Conservation (phyloP, 2,329 filamentous ascomycete genomes). For the Colletotrichum sojae region DNA sequence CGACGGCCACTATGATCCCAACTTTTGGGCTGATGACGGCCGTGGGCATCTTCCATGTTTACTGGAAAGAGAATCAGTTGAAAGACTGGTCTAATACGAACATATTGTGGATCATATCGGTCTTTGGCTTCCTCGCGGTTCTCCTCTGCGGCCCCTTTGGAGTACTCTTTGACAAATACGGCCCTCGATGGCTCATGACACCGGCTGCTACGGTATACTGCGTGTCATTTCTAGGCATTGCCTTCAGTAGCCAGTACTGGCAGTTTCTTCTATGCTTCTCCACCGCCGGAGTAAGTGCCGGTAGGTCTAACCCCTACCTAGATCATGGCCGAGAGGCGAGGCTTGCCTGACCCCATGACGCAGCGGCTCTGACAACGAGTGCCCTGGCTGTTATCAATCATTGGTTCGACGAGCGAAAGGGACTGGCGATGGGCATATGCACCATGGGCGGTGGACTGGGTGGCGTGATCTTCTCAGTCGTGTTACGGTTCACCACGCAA, state of each 20-base stretch:
- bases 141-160: constrained; percentile 45
- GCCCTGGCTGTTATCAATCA: constrained; percentile 47
- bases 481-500: constrained; percentile 46
- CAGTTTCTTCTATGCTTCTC: constrained; percentile 49
- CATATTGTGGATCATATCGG: constrained; percentile 48
- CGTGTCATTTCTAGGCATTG: constrained; percentile 46
- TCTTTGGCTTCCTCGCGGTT: constrained; percentile 47
- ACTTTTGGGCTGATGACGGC: constrained; percentile 48
- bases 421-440: constrained; percentile 45
- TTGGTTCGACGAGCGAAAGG: constrained; percentile 44
- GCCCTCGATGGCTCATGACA: constrained; percentile 42
- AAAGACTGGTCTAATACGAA: constrained; percentile 37
- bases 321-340: not conserved
- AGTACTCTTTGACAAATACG: constrained; percentile 45
- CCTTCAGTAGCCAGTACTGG: constrained; percentile 46
- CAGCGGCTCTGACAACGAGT: constrained; percentile 46
- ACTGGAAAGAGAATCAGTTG: constrained; percentile 47
- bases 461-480: constrained; percentile 49
- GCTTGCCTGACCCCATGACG: constrained; percentile 1
- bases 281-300: constrained; percentile 46
- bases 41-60: constrained; percentile 48
- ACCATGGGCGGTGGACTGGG: constrained; percentile 47
- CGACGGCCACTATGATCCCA: constrained; percentile 39
- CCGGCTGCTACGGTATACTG: constrained; percentile 44
- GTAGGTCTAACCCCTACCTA: constrained; percentile 35